Percentiles rank a stretch among this genome's conserved stretches.
phyloP scores from a whole-genome alignment of 176 grass and related monocot genomes.

The Bonia amplexicaulis region DNA sequence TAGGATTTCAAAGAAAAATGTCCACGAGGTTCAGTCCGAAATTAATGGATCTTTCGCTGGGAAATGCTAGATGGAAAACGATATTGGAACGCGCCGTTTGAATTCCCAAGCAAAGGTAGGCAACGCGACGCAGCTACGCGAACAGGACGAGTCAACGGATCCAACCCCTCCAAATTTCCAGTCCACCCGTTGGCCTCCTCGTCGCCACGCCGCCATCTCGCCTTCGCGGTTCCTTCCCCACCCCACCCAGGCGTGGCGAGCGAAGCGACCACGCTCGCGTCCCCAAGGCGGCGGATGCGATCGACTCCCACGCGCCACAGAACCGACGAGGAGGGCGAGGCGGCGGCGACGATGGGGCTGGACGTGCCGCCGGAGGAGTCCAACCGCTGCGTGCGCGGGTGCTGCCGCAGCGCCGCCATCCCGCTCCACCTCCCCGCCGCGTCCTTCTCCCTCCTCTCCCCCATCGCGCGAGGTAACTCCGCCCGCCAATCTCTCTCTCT shows the following conservation, averaged over 20 bases:
- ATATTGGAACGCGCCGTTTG: no score
- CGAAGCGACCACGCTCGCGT: not conserved
- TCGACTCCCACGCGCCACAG: not conserved
- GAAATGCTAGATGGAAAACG: no score
- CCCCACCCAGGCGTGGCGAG: no score
- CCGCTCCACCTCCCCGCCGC: slow-evolving; percentile 67
- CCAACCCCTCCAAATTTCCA: not conserved
- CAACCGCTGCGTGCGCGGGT: slow-evolving; percentile 85
- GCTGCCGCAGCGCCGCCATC: slow-evolving; percentile 72
- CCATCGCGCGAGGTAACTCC: slow-evolving; percentile 69
- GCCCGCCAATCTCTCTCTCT: not conserved
- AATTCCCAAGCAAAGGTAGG: not conserved
- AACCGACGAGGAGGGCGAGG: not conserved
- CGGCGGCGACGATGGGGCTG: slow-evolving; percentile 34
- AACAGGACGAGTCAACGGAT: not conserved
- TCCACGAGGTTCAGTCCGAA: no score
- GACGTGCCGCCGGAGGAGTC: slow-evolving; percentile 48
- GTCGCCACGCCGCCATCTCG: not conserved
- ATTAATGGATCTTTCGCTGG: no score
- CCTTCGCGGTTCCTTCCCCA: not conserved
- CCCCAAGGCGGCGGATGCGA: not conserved
- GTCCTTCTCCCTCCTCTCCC: slow-evolving; percentile 75
- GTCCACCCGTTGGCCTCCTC: not conserved
- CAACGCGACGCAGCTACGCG: not conserved
- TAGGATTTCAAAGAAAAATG: no score